These are phyloP conservation scores for Sarocladium oryzae DNA, from an alignment of 2,329 filamentous ascomycete species.

Conservation along the genomic window DNA sequence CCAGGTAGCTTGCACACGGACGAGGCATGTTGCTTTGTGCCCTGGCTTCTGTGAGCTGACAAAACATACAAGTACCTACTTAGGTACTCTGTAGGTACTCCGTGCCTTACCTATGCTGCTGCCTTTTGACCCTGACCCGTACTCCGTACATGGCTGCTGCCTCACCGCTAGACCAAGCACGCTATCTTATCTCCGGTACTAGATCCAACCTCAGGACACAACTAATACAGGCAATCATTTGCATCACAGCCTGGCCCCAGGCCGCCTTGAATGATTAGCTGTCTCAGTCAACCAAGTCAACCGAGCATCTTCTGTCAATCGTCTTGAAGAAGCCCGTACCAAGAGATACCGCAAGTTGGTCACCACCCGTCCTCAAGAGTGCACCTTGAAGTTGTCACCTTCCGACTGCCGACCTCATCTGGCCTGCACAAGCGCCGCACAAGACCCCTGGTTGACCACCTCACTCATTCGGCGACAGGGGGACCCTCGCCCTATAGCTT, in stretches of 20 bases:
- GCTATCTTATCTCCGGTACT: constrained; percentile 5
- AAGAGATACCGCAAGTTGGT: background rate
- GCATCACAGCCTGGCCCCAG: background rate
- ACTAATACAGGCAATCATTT: background rate
- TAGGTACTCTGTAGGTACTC: no score
- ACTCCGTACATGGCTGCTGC: background rate
- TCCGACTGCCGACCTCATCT: constrained; percentile 4
- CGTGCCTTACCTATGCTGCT: background rate
- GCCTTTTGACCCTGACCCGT: background rate
- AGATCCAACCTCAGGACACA: background rate
- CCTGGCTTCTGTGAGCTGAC: no score
- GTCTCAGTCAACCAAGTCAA: background rate
- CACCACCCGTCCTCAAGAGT: no score
- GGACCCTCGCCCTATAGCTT: background rate
- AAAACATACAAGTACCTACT: no score
- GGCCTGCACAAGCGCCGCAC: background rate
- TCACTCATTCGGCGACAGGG: background rate
- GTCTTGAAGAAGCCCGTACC: background rate
- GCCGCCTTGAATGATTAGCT: background rate
- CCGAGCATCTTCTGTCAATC: background rate
- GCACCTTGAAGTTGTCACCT: background rate
- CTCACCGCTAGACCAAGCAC: constrained; percentile 1
- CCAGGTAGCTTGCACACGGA: no score
- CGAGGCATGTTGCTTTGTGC: no score
- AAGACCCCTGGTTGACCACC: background rate